Evolutionary conservation across 73 alveolate genomes (phyloP).

Genomic region (Paramecium sexaurelia): DNA sequence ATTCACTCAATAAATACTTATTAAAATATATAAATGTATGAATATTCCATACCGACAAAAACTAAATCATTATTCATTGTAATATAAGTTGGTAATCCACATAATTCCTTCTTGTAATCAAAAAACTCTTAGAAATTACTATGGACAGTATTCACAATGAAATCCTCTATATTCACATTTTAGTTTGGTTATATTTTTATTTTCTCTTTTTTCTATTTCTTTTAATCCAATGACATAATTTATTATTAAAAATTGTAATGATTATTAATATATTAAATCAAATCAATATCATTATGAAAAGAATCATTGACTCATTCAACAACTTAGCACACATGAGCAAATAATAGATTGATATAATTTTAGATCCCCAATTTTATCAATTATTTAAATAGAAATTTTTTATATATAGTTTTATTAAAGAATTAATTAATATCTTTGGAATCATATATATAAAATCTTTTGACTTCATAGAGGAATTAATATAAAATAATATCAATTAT

Average conservation of each 20-base stretch:
- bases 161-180: not conserved
- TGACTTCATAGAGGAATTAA: too few relatives aligned
- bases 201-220: not conserved
- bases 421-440: conserved; percentile 63
- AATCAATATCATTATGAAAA: conserved; percentile 72
- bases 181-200: not conserved
- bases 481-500: too few relatives aligned
- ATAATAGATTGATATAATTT: too few relatives aligned
- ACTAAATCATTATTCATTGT: conserved; percentile 20
- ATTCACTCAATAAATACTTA: not conserved
- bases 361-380: conserved; percentile 65
- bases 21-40: not conserved
- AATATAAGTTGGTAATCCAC: conserved; percentile 15
- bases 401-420: conserved; percentile 43
- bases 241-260: not conserved
- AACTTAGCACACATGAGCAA: conserved; percentile 67
- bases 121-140: not conserved
- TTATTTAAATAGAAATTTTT: conserved; percentile 70
- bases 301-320: conserved; percentile 64
- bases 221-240: not conserved
- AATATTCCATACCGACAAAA: conserved; percentile 12
- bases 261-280: not conserved
- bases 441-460: too few relatives aligned
- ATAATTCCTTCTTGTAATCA: not conserved
- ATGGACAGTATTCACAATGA: not conserved